Base-by-base conservation (phyloP, 2,329 filamentous ascomycete species). In the Orbilia quercus region DNA sequence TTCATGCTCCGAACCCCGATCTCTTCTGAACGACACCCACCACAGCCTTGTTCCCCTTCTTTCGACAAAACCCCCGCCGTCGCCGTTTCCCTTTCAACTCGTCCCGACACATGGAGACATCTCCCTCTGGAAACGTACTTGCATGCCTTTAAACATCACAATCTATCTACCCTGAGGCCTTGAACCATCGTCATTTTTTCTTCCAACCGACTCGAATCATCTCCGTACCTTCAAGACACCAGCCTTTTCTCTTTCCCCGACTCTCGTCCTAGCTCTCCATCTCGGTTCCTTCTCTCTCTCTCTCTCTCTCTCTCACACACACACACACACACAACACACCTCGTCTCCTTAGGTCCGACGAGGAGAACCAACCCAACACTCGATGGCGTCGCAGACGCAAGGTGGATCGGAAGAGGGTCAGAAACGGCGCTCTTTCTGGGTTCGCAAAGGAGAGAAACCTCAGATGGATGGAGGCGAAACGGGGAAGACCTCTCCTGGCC, bases 341-440 rank as follows among this genome's bases (percentile, higher is more conserved):
- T 9, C 9, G 28, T 31, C 9, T 31, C 28, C 9, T 31, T 31
- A 31, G 28, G 9, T 31, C 28, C 9, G 28, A 4, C 9, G 28
- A 31, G 36, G 23, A 45, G 47, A 55, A 38, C 48, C 36, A 45
- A 34, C 55, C 50, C 57, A 42, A 51, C 62, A 58, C 23, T 47
- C 55, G 66, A 75, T 71, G 75, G 58, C 70, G 63, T 50, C 67
- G 57, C 70, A 25, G 42, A 53, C 25, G 42, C 31, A 34, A 25
- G 23, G 42, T 36, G 65, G 40, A 28, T 62, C 58, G 34, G 50
- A 54, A 14, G 53, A 66, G 38, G 70, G 70, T 59, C 70, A 66
- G 70, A 71, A 75, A 69, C 57, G 47, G 38, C 67, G 42, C n/a
- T 62, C 66, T 28, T 53, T 71, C 42, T 66, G 57, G 63, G 38